A percentile compares a stretch with the other conserved stretches of the same genome.
These are phyloP conservation scores for Nevesoporus exiguus DNA, from an alignment of 768 basidiomycete species.

Conservation along the genomic window DNA sequence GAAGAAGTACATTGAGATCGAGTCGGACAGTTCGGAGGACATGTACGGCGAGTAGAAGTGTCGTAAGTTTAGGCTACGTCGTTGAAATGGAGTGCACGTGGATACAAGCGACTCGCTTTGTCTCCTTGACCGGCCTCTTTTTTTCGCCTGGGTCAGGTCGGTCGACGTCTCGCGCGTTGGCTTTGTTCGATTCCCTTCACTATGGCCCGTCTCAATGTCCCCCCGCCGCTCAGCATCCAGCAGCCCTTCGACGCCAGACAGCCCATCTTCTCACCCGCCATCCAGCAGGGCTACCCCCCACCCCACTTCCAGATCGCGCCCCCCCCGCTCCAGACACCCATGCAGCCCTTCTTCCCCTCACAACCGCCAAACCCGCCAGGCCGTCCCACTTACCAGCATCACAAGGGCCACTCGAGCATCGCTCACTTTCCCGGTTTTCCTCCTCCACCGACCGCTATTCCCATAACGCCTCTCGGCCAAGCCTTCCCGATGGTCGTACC, in stretches of 20 bases:
- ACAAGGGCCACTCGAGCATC: constrained; percentile 55
- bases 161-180: not conserved
- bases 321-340: constrained; percentile 61
- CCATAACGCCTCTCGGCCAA: constrained; percentile 58
- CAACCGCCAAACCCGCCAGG: constrained; percentile 48
- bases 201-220: constrained; percentile 53
- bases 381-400: constrained; percentile 50
- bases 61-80: not conserved
- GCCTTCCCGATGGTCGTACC: constrained; percentile 53
- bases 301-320: constrained; percentile 42
- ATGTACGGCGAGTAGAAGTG: constrained; percentile 41
- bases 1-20: constrained; percentile 65
- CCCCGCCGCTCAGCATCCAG: constrained; percentile 50
- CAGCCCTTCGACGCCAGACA: constrained; percentile 50
- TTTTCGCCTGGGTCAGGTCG: not conserved
- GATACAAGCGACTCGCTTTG: constrained; percentile 2
- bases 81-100: not conserved
- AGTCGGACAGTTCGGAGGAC: constrained; percentile 43
- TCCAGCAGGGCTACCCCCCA: constrained; percentile 55
- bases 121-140: not conserved
- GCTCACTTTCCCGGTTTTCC: constrained; percentile 62
- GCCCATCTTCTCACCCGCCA: constrained; percentile 59
- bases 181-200: too few species aligned
- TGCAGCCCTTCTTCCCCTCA: constrained; percentile 63
- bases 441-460: constrained; percentile 51